Base-by-base conservation (phyloP, 2,329 filamentous ascomycete species). In the Xylariales sp. region DNA sequence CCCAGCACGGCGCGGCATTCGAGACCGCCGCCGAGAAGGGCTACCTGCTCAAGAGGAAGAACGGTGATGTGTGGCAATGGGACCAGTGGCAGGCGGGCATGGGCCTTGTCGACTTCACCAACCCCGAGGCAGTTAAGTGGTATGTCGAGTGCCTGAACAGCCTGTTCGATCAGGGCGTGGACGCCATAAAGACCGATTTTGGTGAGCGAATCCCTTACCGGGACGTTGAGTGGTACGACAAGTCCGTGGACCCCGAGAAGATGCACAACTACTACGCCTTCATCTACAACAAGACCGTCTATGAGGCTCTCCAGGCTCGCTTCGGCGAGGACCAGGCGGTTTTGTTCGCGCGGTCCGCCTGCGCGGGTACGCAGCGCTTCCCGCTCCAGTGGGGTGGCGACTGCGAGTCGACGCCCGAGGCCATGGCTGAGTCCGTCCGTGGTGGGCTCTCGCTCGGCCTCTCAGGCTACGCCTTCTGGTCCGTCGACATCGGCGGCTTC, bases 261-360 rank as follows among this genome's bases (percentile, higher is more conserved):
- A 88, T 88, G 83, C 84, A 87, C 63, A 88, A 88, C 60, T 87
- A 77, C 63, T 88, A 87, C 57, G 72, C 83, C n/a, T 82, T 83
- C 52, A 60, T 81, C 4, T 88, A 85, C 65, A 88, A 87, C 68
- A 76, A 79, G 48, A 59, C 77, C 40, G 82, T 86, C 6, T 86
- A 83, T 54, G 75, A 83, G 50, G 72, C 80, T 1, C 67, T 87
- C 11, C 72, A 79, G 52, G 63, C 65, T 40, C 64, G 70, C n/a
- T 67, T 64, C 47, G 72, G 62, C 45, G 61, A 48, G 51, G 69
- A 56, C 50, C 72, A 80, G 44, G 76, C 83, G 28, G 71, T 87
- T 2, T 61, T 74, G 11, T 88, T 86, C 53, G 82, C 83, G 2
- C 72, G 84, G 18, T 69, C 78, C 27, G 81, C 83, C 14, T 78